These are phyloP conservation scores for Sordariomycetes sp. DNA, from an alignment of 2,329 filamentous ascomycete species.

Conservation along the genomic window DNA sequence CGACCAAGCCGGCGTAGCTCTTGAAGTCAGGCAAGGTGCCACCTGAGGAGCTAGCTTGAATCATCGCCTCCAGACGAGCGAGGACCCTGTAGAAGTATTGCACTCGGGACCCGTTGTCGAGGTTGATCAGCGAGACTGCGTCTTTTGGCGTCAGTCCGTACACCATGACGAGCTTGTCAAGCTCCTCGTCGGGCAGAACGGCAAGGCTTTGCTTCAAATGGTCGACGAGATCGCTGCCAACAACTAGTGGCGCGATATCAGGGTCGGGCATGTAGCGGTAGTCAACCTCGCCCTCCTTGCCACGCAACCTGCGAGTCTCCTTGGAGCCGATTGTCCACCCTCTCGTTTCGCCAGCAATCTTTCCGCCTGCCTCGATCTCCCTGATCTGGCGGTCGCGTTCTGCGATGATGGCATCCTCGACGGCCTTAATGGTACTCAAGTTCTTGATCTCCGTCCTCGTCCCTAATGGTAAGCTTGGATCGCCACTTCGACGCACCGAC, in stretches of 20 bases:
- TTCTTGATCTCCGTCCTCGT: conserved; percentile 97
- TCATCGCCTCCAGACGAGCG: conserved; percentile 27
- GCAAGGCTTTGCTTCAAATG: conserved; percentile 57
- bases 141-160: conserved; percentile 74
- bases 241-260: conserved; percentile 71
- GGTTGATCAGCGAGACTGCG: conserved; percentile 65
- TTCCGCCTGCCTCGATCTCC: conserved; percentile 66
- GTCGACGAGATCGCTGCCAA: conserved; percentile 60
- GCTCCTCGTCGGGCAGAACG: conserved; percentile 60
- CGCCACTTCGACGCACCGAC: conserved; percentile 59
- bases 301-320: conserved; percentile 71
- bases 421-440: conserved; percentile 84
- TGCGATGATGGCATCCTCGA: conserved; percentile 88
- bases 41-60: conserved; percentile 10
- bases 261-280: conserved; percentile 98
- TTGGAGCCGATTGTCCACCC: conserved; percentile 84
- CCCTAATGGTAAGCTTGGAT: conserved; percentile 45
- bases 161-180: conserved; percentile 49
- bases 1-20: conserved; percentile 35
- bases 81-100: conserved; percentile 73
- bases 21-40: conserved; percentile 14
- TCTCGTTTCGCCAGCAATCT: conserved; percentile 76
- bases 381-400: conserved; percentile 84
- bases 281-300: conserved; percentile 95
- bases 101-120: conserved; percentile 70